These are phyloP conservation scores for Syncephalastrum sp. DNA, from an alignment of 371 early-diverging fungal genomes.

Conservation along the genomic window DNA sequence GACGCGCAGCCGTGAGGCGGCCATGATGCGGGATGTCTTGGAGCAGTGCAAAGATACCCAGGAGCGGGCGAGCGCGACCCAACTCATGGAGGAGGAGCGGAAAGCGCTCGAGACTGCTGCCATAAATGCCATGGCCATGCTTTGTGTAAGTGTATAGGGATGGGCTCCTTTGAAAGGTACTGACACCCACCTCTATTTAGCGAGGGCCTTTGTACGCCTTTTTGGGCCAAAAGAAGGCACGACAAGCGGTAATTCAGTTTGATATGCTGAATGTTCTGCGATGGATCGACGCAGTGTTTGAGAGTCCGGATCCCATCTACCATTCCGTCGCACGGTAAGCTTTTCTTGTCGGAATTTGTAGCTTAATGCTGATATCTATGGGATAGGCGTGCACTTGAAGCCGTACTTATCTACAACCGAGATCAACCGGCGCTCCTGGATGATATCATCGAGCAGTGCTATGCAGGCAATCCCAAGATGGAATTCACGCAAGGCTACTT, in stretches of 20 bases:
- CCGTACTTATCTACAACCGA: conserved; percentile 70
- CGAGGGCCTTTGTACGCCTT: conserved; percentile 67
- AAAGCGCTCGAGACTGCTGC: conserved; percentile 77
- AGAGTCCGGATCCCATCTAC: conserved; percentile 52
- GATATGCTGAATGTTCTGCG: conserved; percentile 53
- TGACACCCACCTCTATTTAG: conserved; percentile 41
- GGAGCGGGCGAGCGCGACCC: conserved; percentile 63
- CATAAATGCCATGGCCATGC: conserved; percentile 83
- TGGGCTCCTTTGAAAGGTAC: too few species aligned
- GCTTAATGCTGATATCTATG: background rate
- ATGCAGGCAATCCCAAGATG: conserved; percentile 62
- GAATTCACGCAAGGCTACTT: conserved; percentile 76
- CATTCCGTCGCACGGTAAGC: conserved; percentile 43
- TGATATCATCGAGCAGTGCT: conserved; percentile 71
- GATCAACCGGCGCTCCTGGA: conserved; percentile 65
- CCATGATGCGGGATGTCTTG: conserved; percentile 72
- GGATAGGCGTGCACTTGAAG: conserved; percentile 57
- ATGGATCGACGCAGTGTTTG: conserved; percentile 75
- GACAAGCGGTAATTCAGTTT: conserved; percentile 58
- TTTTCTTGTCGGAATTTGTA: background rate
- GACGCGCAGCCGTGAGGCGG: conserved; percentile 70
- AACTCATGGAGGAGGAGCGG: conserved; percentile 77
- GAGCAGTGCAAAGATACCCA: conserved; percentile 74
- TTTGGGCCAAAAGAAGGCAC: conserved; percentile 59
- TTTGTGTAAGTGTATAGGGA: conserved; percentile 62